Base-by-base conservation (phyloP, 495 filamentous ascomycete genomes). In the Talaromyces ruber region DNA sequence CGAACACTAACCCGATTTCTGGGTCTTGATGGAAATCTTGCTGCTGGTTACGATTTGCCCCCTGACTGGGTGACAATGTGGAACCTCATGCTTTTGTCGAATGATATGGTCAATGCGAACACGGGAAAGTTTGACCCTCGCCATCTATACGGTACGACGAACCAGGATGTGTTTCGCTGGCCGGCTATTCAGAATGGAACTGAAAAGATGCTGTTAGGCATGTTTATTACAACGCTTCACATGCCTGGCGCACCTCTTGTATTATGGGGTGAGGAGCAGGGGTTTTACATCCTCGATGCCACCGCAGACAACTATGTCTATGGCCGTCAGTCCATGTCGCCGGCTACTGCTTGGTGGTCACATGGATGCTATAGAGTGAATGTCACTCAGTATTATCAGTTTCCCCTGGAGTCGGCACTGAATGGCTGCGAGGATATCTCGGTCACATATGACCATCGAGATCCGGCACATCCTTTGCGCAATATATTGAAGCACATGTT, bases 91-190 rank as follows among this genome's bases (percentile, higher is more conserved):
- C 58, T 89, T 8, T 68, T 75, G 50, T 85, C 82, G 16, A 88
- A 90, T 64, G 87, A 90, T 65, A 65, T 89, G 62, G 67, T 81
- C 62, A 90, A 89, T 62, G 76, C 84, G 5, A 85, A 86, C 67
- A 88, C 81, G 2, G 86, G 84, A 53, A 73, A 80, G 60, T 88
- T 88, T 61, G 87, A 90, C 65, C 87, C 87, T 4, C 79, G 88
- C 14, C 87, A 91, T 66, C 82, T 90, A 78, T 90, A 83, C 56
- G 88, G 88, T 28, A 78, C 77, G 2, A 86, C 84, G 6, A 90
- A 90, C 65, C 88, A 91, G 71, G 88, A 91, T 66, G 86, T 91
- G 5, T 88, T 91, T 69, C 81, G 87, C 8, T 91, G 88, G 88
- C 87, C 88, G 7, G 77, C 84, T 3, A 76, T 91, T 54, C 72